These are phyloP conservation scores for Abortiporus biennis DNA, from an alignment of 1,284 basidiomycete species.

Conservation along the genomic window DNA sequence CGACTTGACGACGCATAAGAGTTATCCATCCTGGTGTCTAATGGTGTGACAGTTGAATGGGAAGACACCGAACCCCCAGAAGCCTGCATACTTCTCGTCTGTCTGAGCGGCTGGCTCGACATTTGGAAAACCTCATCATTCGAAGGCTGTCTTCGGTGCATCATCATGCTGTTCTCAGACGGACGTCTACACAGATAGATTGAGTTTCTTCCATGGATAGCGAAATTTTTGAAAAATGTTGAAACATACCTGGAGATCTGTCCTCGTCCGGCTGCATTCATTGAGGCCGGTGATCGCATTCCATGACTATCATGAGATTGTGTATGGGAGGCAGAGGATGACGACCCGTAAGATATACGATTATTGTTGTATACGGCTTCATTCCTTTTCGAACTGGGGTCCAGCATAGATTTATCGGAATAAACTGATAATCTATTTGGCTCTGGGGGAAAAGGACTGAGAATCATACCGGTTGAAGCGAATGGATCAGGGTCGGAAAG, in stretches of 20 bases:
- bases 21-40: constrained; percentile 15
- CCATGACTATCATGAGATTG: constrained; percentile 18
- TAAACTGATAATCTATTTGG: constrained; percentile 44
- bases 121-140: too few species aligned
- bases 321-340: constrained; percentile 45
- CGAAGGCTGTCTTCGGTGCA: too few species aligned
- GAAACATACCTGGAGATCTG: neutral
- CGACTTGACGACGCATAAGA: constrained; percentile 1
- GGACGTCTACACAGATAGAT: too few species aligned
- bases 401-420: constrained; percentile 43
- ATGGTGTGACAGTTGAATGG: constrained; percentile 16
- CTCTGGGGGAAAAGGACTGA: constrained; percentile 28
- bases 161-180: neutral
- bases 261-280: neutral
- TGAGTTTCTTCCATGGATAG: too few species aligned
- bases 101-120: too few species aligned
- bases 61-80: constrained; percentile 17
- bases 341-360: constrained; percentile 49
- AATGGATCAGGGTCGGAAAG: constrained; percentile 61
- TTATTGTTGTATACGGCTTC: constrained; percentile 27
- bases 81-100: neutral
- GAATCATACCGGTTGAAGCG: constrained; percentile 41
- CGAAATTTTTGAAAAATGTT: too few species aligned
- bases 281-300: constrained; percentile 2
- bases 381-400: constrained; percentile 33